Evolutionary conservation across 116 monocot genomes (phyloP).

Genomic region (Cymodocea nodosa): DNA sequence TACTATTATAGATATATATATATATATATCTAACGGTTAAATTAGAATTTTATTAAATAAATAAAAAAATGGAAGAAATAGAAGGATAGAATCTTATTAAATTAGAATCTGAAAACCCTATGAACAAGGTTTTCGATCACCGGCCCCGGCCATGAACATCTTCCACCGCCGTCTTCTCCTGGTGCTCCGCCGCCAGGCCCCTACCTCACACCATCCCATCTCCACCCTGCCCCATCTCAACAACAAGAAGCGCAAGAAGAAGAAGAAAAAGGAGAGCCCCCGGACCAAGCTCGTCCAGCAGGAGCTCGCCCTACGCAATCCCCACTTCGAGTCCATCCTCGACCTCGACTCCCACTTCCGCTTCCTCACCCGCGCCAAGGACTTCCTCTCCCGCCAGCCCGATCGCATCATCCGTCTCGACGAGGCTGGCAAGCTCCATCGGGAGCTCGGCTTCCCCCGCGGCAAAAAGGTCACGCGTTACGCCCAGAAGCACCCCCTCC

Average conservation of each 20-base stretch:
- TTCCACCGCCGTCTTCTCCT: not conserved
- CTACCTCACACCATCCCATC: conserved; percentile 5
- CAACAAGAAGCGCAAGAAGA: conserved; percentile 32
- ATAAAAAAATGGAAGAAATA: too few species aligned
- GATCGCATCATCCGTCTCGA: conserved; percentile 42
- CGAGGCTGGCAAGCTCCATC: conserved; percentile 67
- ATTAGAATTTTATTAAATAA: too few species aligned
- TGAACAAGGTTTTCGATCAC: too few species aligned
- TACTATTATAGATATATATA: too few species aligned
- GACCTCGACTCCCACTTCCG: conserved; percentile 52
- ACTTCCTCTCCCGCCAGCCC: conserved; percentile 60
- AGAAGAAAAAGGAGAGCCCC: conserved; percentile 63
- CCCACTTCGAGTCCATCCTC: conserved; percentile 54
- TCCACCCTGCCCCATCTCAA: conserved; percentile 38
- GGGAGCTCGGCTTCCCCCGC: conserved; percentile 81
- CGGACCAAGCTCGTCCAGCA: conserved; percentile 55
- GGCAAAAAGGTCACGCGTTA: conserved; percentile 55
- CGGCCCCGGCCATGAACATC: too few species aligned
- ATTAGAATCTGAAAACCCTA: too few species aligned
- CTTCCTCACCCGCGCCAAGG: conserved; percentile 59
- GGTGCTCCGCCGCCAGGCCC: not conserved
- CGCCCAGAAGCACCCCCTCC: conserved; percentile 48
- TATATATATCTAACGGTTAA: too few species aligned
- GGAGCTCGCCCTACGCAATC: conserved; percentile 24
- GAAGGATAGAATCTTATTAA: too few species aligned